Evolutionary conservation across 108 stramenopile genomes (phyloP), one percentile per base, ranked within the genome.

Genomic region (Fistulifera solaris): DNA sequence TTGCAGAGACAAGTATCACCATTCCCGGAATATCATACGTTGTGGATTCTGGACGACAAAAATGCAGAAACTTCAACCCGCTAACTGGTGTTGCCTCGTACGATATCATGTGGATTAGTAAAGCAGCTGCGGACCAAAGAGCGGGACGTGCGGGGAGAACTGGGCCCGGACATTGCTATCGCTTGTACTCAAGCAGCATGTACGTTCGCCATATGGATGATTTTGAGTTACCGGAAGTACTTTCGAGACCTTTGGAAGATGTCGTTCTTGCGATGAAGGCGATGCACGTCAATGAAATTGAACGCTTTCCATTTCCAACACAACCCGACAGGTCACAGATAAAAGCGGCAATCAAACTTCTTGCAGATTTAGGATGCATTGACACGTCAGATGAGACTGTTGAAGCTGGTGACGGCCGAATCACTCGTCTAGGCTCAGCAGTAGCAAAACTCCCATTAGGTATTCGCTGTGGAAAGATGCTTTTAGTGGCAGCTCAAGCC

Each of bases 121-220:
- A 89, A 63, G 98, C 98, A 16, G 85, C 96, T 0, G 97, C 98
- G 0, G 91, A 98, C 52, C 98, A 99, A 72, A 75, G 98, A 24
- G 91, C 91, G 7, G 98, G 98, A 8, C 88, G 98, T 39, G 97
- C 96, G 13, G 98, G 98, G 2, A 57, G 91, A 16, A 96, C 94
- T 14, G 90, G 95, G 3, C 93, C 96, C 1, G 98, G 99, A 1
- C 96, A 99, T 68, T 96, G 95, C 54, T 98, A 98, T 63, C 84
- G 98, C 1, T 58, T 98, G 52, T 99, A 93, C 61, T 86, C 85
- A 25, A 85, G 88, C 49, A 87, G 86, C 38, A 76, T 98, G 54
- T 99, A 90, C 67, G 65, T 81, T 38, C 80, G 94, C 4, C 77
- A 89, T 27, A 79, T 97, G 65, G 80, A 87, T 50, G 67, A 62